Conservation (phyloP, 495 filamentous ascomycete species). For the Penicillium cinerascens region DNA sequence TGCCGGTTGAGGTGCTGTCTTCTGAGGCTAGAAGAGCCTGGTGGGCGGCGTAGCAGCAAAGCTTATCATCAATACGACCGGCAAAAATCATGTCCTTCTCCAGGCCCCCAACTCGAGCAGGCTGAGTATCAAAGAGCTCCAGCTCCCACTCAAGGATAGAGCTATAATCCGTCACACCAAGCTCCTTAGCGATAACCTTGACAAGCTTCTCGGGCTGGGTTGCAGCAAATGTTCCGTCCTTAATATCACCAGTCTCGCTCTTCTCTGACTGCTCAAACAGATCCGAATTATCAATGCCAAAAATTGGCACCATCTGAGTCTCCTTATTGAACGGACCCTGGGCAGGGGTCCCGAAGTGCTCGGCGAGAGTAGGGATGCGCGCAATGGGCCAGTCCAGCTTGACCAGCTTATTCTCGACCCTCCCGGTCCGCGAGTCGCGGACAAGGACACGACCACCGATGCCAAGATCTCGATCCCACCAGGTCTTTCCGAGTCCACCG, state of each 20-base stretch:
- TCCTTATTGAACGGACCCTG: conserved; percentile 79
- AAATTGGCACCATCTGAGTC: conserved; percentile 91
- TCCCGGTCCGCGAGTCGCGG: conserved; percentile 65
- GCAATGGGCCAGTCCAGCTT: conserved; percentile 94
- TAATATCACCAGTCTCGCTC: conserved; percentile 28
- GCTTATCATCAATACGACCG: conserved; percentile 93
- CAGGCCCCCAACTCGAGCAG: conserved; percentile 77
- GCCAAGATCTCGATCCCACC: conserved; percentile 93
- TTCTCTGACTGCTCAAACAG: conserved; percentile 29
- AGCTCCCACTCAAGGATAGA: conserved; percentile 93
- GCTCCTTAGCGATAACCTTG: conserved; percentile 70
- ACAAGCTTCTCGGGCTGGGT: conserved; percentile 84
- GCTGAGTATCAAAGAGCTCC: conserved; percentile 92
- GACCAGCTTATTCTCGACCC: conserved; percentile 77
- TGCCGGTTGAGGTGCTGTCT: conserved; percentile 46
- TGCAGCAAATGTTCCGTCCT: conserved; percentile 61
- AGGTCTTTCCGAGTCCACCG: conserved; percentile 76
- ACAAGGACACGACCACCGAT: conserved; percentile 87
- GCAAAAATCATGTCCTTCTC: conserved; percentile 95
- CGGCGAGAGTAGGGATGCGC: conserved; percentile 85
- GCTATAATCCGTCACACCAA: conserved; percentile 62
- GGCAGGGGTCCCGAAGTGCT: conserved; percentile 84
- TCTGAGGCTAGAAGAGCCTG: conserved; percentile 74
- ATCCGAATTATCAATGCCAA: conserved; percentile 79
- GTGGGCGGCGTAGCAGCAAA: conserved; percentile 90